phyloP scores from a whole-genome alignment of 805 yeast species.

The Naumovozyma baii region DNA sequence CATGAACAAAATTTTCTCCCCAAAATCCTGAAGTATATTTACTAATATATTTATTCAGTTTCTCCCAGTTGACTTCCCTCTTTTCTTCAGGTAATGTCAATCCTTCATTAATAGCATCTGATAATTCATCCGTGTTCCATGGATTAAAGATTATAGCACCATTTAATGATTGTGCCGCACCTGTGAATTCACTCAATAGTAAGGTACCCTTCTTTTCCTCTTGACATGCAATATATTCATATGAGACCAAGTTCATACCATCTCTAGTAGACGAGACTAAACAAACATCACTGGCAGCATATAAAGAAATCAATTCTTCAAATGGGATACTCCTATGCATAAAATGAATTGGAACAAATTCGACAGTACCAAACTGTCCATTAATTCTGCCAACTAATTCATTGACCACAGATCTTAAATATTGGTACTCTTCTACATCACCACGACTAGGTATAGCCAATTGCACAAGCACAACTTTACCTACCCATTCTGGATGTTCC shows the following conservation, averaged over 20 bases:
- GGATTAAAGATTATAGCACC: constrained; percentile 94
- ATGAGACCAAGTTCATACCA: constrained; percentile 95
- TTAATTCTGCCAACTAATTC: constrained; percentile 94
- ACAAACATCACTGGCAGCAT: constrained; percentile 81
- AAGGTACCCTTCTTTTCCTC: constrained; percentile 74
- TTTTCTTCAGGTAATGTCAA: constrained; percentile 79
- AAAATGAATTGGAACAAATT: constrained; percentile 95
- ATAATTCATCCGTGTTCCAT: constrained; percentile 94
- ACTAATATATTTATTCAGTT: constrained; percentile 75
- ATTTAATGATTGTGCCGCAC: constrained; percentile 96
- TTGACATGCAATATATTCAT: constrained; percentile 96
- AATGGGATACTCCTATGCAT: constrained; percentile 88
- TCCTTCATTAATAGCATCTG: constrained; percentile 77
- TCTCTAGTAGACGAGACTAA: constrained; percentile 90
- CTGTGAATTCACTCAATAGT: constrained; percentile 90
- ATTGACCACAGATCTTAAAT: constrained; percentile 84
- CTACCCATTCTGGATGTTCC: constrained; percentile 97
- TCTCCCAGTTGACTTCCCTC: constrained; percentile 65
- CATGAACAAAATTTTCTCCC: constrained; percentile 95
- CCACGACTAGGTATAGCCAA: constrained; percentile 97
- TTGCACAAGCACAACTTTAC: constrained; percentile 90
- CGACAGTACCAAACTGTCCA: constrained; percentile 93
- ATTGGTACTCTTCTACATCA: constrained; percentile 96
- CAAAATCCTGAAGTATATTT: constrained; percentile 93
- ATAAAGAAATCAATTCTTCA: constrained; percentile 82